A percentile compares a stretch with the other conserved stretches of the same genome.
Conservation (phyloP, 495 filamentous ascomycete species). For the Tuber magnatum region DNA sequence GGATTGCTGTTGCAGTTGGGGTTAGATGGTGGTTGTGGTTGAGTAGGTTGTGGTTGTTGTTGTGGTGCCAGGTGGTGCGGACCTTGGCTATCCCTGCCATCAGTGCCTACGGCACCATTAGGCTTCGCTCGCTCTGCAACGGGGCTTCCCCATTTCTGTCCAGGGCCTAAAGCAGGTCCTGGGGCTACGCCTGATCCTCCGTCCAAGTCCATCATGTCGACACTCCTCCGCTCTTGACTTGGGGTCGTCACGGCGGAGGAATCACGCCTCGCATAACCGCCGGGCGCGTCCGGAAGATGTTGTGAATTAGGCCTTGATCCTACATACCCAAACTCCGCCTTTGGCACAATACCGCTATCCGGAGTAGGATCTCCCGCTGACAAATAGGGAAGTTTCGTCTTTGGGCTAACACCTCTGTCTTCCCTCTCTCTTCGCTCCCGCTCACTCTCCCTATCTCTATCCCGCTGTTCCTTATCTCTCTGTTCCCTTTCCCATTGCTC, state of each 20-base stretch:
- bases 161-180: conserved; percentile 36
- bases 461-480: conserved; percentile 27
- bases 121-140: conserved; percentile 44
- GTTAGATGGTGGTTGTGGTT: conserved; percentile 9
- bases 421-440: conserved; percentile 49
- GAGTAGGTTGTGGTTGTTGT: conserved; percentile 20
- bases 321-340: conserved; percentile 44
- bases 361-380: conserved; percentile 45
- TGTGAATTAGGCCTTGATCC: conserved; percentile 41
- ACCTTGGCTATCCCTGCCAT: conserved; percentile 42
- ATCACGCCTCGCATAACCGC: conserved; percentile 23
- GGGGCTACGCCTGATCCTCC: conserved; percentile 38
- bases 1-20: conserved; percentile 12
- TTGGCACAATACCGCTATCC: conserved; percentile 39
- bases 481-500: conserved; percentile 40
- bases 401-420: conserved; percentile 59
- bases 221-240: conserved; percentile 25
- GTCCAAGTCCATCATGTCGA: conserved; percentile 39
- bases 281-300: conserved; percentile 30
- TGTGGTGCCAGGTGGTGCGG: conserved; percentile 42
- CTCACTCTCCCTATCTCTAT: conserved; percentile 37
- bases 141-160: conserved; percentile 32
- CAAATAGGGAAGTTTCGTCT: conserved; percentile 51
- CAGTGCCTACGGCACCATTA: conserved; percentile 44
- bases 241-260: conserved; percentile 17